Base-by-base conservation (phyloP, 177 flowering plant genomes). In the Vitis hybrid region DNA sequence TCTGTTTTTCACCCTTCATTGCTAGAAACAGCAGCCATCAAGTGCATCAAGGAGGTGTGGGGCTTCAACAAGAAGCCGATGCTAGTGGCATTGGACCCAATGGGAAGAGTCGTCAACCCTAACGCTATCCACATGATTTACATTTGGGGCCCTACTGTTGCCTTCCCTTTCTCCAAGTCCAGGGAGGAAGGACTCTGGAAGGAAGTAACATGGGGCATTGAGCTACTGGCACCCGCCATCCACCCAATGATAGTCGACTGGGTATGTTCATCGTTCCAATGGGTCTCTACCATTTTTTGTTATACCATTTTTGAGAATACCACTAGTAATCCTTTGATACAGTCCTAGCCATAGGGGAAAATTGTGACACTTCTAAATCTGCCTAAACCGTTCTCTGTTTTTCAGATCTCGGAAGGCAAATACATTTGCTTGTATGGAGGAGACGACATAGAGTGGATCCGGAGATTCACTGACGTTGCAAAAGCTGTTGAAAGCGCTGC, bases 81-180 rank as follows among this genome's bases (percentile, higher is more conserved):
- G 70, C 76, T 90, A 1, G 89, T 88, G 24, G 95, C 81, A 24
- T 58, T 88, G 59, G 95, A 90, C 54, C 87, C 84, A 0, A 83
- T 81, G 31, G 92, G 91, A 1, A 76, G 63, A 65, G 88, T 83
- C 0, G 79, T 74, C 24, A 80, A 81, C 75, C 73, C 64, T 0
- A 85, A 90, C 57, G 95, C 95, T 0, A 55, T 88, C 53, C 90
- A 84, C 80, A 86, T 90, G 92, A 76, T 89, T 78, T 88, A 91
- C 88, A 90, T 90, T 28, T 90, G 92, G 95, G 91, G 87, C 19
- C 44, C 8, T 4, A 80, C 82, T 70, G 1, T 68, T 2, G 92
- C 91, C 6, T 87, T 64, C 74, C 92, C 92, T 56, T 90, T 90
- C 78, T 83, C 86, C 19, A 81, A 69, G 68, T 38, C 33, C 2